Evolutionary conservation across 768 basidiomycete species (phyloP).

Genomic region (Tremella mesenterica): DNA sequence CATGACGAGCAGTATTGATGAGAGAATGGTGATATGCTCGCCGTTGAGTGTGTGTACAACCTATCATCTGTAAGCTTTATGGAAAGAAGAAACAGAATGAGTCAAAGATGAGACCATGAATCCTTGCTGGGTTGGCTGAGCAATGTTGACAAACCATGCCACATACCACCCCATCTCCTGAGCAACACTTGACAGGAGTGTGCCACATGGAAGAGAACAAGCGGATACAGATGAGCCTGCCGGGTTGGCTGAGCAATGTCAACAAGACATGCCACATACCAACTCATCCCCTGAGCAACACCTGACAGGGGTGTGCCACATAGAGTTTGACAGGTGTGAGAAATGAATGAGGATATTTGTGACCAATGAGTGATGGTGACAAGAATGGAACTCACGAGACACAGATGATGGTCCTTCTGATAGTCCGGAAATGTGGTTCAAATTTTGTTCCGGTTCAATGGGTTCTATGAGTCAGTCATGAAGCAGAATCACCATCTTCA

Average conservation of each 20-base stretch:
- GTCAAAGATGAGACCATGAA: neutral
- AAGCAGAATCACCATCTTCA: neutral
- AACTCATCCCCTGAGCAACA: neutral
- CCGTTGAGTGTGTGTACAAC: too few species aligned
- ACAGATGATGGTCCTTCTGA: neutral
- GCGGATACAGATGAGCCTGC: too few species aligned
- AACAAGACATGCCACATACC: neutral
- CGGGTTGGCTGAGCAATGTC: neutral
- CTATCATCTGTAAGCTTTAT: neutral
- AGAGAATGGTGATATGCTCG: neutral
- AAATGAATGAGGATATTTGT: neutral
- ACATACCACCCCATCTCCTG: neutral
- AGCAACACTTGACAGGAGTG: neutral
- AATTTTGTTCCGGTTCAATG: neutral
- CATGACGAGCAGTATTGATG: too few species aligned
- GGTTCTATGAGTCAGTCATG: neutral
- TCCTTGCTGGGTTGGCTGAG: neutral
- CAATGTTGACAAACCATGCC: constrained; percentile 2
- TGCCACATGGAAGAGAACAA: neutral
- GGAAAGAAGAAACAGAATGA: neutral
- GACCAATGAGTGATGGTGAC: too few species aligned
- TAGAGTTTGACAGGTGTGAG: neutral
- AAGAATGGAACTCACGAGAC: neutral
- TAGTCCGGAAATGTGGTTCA: neutral
- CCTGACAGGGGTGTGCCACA: neutral